A percentile compares a stretch with the other conserved stretches of the same genome.
Evolutionary conservation across 2,329 filamentous ascomycete genomes (phyloP).

Genomic region (Colletotrichum costaricense): DNA sequence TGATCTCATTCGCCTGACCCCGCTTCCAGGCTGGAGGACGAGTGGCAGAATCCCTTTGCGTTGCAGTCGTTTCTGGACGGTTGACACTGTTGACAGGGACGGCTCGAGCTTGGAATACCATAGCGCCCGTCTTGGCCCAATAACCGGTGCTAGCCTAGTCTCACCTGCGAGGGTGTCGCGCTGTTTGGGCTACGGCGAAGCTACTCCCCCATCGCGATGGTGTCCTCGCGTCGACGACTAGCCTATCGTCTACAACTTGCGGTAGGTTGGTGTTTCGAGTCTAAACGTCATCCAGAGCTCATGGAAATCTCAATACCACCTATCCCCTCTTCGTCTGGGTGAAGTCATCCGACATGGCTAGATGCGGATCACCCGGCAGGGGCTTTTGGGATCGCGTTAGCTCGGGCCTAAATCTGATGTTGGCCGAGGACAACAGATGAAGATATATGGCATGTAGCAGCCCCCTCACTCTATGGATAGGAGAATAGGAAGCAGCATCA

Average conservation of each 20-base stretch:
- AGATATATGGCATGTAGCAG: constrained; percentile 19
- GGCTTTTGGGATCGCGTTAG: constrained; percentile 7
- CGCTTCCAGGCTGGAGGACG: not conserved
- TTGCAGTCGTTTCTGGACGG: not conserved
- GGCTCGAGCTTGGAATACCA: not conserved
- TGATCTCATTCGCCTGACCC: not conserved
- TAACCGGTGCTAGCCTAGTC: constrained; percentile 1
- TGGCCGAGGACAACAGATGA: constrained; percentile 5
- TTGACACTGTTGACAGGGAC: not conserved
- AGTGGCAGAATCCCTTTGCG: not conserved
- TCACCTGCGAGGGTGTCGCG: constrained; percentile 6
- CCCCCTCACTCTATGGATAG: not conserved
- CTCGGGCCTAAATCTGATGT: not conserved
- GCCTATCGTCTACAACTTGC: not conserved
- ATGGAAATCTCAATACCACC: not conserved
- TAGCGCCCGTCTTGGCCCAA: constrained; percentile 7
- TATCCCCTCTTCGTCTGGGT: not conserved
- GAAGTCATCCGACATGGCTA: constrained; percentile 13
- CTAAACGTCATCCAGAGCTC: constrained; percentile 31
- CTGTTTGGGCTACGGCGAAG: not conserved
- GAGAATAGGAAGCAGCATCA: not conserved
- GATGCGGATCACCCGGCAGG: constrained; percentile 25
- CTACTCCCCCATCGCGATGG: constrained; percentile 8
- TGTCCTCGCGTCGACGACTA: not conserved
- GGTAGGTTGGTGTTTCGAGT: constrained; percentile 5